Percentiles rank a stretch among this genome's conserved stretches.
These are phyloP conservation scores for Mycena polygramma DNA, from an alignment of 768 basidiomycete species.

Conservation along the genomic window DNA sequence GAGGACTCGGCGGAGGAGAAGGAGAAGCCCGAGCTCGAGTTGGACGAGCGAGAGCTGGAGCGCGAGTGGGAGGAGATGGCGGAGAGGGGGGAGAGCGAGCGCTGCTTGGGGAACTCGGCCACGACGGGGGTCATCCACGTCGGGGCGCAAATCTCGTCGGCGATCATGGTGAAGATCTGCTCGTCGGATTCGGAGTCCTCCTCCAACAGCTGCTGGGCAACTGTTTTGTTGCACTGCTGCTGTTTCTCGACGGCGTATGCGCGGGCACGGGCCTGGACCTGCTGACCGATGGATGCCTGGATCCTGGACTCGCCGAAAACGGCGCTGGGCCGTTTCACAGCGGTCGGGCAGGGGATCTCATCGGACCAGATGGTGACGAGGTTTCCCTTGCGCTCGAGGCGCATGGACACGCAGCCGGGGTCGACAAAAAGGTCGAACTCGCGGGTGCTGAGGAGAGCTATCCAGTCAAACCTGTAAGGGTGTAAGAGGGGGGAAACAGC, in stretches of 20 bases:
- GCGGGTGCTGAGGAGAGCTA: conserved; percentile 71
- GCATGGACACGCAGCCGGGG: conserved; percentile 82
- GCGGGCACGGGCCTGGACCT: conserved; percentile 26
- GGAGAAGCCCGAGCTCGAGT: conserved; percentile 76
- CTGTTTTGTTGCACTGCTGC: conserved; percentile 59
- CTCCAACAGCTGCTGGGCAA: conserved; percentile 81
- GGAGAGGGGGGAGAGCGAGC: conserved; percentile 72
- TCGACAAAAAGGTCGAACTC: conserved; percentile 88
- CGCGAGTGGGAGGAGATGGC: conserved; percentile 64
- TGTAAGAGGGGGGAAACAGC: too few species aligned
- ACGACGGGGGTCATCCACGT: conserved; percentile 78
- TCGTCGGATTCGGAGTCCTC: conserved; percentile 81
- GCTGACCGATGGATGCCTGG: conserved; percentile 39
- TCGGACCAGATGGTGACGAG: conserved; percentile 80
- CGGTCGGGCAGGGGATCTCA: conserved; percentile 52
- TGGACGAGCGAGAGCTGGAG: conserved; percentile 78
- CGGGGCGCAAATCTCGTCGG: conserved; percentile 76
- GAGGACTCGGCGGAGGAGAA: conserved; percentile 64
- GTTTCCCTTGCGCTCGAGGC: conserved; percentile 59
- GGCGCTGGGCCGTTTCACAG: conserved; percentile 22
- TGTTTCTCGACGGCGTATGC: conserved; percentile 24
- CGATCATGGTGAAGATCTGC: conserved; percentile 80
- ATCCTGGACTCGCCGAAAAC: conserved; percentile 35
- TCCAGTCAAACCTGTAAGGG: conserved; percentile 91
- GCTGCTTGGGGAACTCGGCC: conserved; percentile 68